Evolutionary conservation across 1,284 basidiomycete genomes (phyloP).

Genomic region (Papiliotrema flavescens): DNA sequence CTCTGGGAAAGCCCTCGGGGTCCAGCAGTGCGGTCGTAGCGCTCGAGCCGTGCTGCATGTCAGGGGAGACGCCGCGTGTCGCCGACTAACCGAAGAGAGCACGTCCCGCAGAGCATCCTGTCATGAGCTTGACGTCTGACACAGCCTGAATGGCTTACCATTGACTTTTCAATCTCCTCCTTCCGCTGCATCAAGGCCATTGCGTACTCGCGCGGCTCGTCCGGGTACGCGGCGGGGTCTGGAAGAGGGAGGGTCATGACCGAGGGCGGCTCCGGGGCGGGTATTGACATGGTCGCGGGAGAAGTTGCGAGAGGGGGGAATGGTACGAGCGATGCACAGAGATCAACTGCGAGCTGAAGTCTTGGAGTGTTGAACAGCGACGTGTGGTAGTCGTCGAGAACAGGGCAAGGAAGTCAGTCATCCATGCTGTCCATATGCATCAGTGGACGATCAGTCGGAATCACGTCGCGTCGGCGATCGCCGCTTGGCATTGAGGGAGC

Average conservation of each 20-base stretch:
- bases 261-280: slow-evolving; percentile 17
- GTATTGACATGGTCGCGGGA: slow-evolving; percentile 17
- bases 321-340: neutral
- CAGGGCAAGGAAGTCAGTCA: too few species aligned
- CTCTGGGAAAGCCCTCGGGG: slow-evolving; percentile 76
- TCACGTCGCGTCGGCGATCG: too few species aligned
- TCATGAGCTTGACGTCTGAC: neutral
- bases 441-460: too few species aligned
- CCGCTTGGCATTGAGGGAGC: too few species aligned
- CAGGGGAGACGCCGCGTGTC: neutral
- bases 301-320: neutral
- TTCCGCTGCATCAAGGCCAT: slow-evolving; percentile 44
- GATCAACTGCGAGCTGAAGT: neutral
- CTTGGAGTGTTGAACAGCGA: too few species aligned
- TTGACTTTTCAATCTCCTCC: slow-evolving; percentile 45
- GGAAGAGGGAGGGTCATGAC: slow-evolving; percentile 33
- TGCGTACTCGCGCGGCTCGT: slow-evolving; percentile 44
- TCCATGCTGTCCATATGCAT: too few species aligned
- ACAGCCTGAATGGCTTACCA: slow-evolving; percentile 23
- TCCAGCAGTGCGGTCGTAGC: slow-evolving; percentile 67
- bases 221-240: slow-evolving; percentile 39
- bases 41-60: slow-evolving; percentile 34
- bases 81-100: slow-evolving; percentile 21
- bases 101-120: slow-evolving; percentile 39
- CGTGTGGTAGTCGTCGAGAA: too few species aligned